Conservation (phyloP, 768 basidiomycete genomes). For the Leccinum aurantiacum region DNA sequence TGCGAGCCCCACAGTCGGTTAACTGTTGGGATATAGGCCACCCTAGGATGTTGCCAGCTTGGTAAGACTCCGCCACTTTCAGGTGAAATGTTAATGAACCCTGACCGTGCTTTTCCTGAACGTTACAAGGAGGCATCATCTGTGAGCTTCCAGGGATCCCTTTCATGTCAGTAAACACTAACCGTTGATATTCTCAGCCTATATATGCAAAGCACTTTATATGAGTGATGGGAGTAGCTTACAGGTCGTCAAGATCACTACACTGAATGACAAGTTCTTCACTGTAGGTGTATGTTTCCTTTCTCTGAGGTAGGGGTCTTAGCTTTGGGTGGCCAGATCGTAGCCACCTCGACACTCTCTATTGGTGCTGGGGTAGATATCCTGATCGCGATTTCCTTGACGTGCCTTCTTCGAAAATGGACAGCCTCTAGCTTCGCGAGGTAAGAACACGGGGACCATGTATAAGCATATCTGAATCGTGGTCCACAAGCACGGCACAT, state of each 20-base stretch:
- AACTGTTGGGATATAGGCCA: background rate
- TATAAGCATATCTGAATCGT: background rate
- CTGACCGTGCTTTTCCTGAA: background rate
- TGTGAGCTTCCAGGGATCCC: background rate
- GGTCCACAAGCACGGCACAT: constrained; percentile 4
- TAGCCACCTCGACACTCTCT: background rate
- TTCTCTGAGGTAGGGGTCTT: background rate
- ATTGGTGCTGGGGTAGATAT: constrained; percentile 8
- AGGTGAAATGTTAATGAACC: too few relatives aligned
- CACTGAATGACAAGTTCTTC: background rate
- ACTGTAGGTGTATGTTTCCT: background rate
- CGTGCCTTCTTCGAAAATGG: constrained; percentile 7
- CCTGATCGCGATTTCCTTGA: constrained; percentile 5
- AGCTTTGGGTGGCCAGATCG: background rate
- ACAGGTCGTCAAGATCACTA: background rate
- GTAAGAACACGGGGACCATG: background rate
- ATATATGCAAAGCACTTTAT: background rate
- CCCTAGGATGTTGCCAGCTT: background rate
- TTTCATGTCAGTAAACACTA: background rate
- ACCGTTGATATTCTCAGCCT: constrained; percentile 7
- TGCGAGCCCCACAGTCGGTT: background rate
- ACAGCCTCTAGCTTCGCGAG: background rate
- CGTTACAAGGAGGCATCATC: background rate
- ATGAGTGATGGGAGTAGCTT: constrained; percentile 2
- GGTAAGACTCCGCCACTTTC: constrained; percentile 1